Conservation (phyloP, 2,329 filamentous ascomycete species). For the Claviceps citrina region DNA sequence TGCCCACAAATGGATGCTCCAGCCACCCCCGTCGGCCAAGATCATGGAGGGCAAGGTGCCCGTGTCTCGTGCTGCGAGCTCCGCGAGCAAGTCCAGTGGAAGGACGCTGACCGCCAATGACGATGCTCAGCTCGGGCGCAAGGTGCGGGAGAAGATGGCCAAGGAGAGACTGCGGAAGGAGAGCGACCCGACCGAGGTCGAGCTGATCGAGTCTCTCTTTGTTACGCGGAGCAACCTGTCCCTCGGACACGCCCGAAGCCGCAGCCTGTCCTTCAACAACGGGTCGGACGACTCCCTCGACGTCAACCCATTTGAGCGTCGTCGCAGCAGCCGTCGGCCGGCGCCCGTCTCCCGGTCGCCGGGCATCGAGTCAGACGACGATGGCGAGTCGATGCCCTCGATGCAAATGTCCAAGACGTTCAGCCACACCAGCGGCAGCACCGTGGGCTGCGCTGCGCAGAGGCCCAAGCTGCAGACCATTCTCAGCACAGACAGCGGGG, state of each 20-base stretch:
- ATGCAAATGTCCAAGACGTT: slow-evolving; percentile 12
- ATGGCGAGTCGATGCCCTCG: slow-evolving; percentile 15
- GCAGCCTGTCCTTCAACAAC: slow-evolving; percentile 26
- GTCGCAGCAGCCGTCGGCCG: slow-evolving; percentile 13
- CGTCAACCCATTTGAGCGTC: slow-evolving; percentile 13
- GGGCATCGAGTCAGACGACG: slow-evolving; percentile 19
- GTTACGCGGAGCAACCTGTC: slow-evolving; percentile 17
- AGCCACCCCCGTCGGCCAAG: slow-evolving; percentile 76
- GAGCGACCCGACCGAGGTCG: slow-evolving; percentile 25
- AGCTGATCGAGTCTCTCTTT: slow-evolving; percentile 29
- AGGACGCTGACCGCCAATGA: slow-evolving; percentile 27
- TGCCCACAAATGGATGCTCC: slow-evolving; percentile 79
- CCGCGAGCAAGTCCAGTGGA: slow-evolving; percentile 34
- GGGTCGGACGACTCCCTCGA: slow-evolving; percentile 20
- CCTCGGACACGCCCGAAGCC: slow-evolving; percentile 18
- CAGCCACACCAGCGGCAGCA: slow-evolving; percentile 14
- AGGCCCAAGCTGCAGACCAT: slow-evolving; percentile 33
- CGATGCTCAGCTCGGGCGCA: slow-evolving; percentile 26
- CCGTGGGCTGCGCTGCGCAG: slow-evolving; percentile 20
- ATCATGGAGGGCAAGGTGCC: slow-evolving; percentile 80
- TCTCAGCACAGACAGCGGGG: slow-evolving; percentile 23
- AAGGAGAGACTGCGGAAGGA: slow-evolving; percentile 32
- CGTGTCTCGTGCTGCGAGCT: slow-evolving; percentile 47
- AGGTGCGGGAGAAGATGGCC: slow-evolving; percentile 29
- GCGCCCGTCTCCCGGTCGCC: slow-evolving; percentile 17